Evolutionary conservation across 2,329 filamentous ascomycete species (phyloP).

Genomic region (Pseudogymnoascus sp.): DNA sequence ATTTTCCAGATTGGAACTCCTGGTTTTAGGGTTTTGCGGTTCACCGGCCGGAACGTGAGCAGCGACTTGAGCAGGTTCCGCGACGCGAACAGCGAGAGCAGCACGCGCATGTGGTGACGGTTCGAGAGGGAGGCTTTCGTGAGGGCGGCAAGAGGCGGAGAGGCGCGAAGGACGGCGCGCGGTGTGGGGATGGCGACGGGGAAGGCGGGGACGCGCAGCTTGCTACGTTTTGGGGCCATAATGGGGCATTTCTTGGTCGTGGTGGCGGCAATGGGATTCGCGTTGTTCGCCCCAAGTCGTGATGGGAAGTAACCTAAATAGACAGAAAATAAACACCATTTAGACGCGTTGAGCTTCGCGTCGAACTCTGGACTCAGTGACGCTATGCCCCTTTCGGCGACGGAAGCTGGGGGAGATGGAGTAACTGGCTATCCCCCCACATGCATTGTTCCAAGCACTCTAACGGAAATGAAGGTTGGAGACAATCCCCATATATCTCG

Average conservation of each 20-base stretch:
- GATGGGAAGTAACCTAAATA: not conserved
- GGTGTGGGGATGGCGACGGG: not conserved
- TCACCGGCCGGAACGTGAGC: constrained; percentile 3
- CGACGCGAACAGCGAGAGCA: constrained; percentile 1
- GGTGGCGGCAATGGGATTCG: not conserved
- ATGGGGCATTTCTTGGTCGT: not conserved
- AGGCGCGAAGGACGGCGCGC: not conserved
- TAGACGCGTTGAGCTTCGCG: constrained; percentile 1
- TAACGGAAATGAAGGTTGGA: not conserved
- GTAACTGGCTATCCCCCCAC: not conserved
- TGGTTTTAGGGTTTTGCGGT: constrained; percentile 4
- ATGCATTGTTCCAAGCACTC: not conserved
- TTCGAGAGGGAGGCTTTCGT: constrained; percentile 7
- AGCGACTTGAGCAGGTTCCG: constrained; percentile 4
- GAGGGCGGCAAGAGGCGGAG: not conserved
- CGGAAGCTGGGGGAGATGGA: not conserved
- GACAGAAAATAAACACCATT: not conserved
- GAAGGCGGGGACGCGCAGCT: not conserved
- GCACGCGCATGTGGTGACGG: not conserved
- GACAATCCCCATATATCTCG: not conserved
- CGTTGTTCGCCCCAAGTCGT: not conserved
- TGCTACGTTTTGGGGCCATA: not conserved
- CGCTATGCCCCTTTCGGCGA: not conserved
- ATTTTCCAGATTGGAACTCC: constrained; percentile 8
- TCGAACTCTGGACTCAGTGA: not conserved